These are phyloP conservation scores for Wickerhamiella parazyma DNA, from an alignment of 805 yeast species.

Conservation along the genomic window DNA sequence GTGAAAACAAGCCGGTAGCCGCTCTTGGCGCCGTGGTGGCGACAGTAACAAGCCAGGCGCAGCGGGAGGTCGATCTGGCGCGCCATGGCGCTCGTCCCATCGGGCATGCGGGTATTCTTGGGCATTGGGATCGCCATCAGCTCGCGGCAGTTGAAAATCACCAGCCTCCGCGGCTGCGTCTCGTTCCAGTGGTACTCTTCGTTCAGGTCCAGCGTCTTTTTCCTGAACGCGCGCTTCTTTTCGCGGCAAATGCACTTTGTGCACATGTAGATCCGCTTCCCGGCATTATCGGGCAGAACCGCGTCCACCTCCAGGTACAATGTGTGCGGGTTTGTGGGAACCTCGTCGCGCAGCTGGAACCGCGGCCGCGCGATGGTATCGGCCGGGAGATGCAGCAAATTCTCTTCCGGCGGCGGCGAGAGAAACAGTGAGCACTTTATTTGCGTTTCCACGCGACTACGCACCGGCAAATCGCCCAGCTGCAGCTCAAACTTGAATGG, in stretches of 20 bases:
- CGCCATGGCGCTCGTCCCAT: constrained; percentile 20
- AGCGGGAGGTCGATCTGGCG: constrained; percentile 40
- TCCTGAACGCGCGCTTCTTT: constrained; percentile 82
- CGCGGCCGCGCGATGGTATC: constrained; percentile 82
- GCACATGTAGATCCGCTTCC: constrained; percentile 61
- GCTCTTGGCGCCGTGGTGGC: constrained; percentile 80
- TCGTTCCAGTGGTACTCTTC: constrained; percentile 75
- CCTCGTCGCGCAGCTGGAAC: constrained; percentile 40
- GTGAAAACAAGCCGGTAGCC: constrained; percentile 64
- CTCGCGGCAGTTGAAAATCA: constrained; percentile 85
- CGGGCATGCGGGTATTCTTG: constrained; percentile 31
- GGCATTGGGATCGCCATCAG: constrained; percentile 31
- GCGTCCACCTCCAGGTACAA: constrained; percentile 61
- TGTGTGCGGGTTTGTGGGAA: constrained; percentile 19
- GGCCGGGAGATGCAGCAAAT: constrained; percentile 64
- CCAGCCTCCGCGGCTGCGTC: constrained; percentile 60
- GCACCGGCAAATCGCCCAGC: constrained; percentile 53
- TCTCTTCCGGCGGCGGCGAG: constrained; percentile 65
- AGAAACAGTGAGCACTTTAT: constrained; percentile 59
- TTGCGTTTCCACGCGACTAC: constrained; percentile 91
- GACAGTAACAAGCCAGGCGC: constrained; percentile 86
- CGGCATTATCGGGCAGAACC: constrained; percentile 36
- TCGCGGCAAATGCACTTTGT: constrained; percentile 83
- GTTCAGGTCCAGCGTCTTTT: constrained; percentile 62
- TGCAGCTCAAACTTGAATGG: constrained; percentile 12